Conservation (phyloP, 805 yeast species). For the Zygosaccharomyces rouxii region DNA sequence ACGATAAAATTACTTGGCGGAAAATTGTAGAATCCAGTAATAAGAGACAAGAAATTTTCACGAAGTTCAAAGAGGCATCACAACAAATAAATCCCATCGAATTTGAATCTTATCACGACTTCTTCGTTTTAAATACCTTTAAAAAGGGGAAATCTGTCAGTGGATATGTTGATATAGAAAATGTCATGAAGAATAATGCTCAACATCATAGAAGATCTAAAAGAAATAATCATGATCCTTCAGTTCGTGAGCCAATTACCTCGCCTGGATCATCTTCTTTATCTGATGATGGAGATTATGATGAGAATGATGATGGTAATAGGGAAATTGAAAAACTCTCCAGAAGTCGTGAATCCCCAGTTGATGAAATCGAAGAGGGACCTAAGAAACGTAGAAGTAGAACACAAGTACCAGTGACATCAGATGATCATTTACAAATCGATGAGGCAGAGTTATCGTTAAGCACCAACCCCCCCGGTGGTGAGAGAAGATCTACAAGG, state of each 20-base stretch:
- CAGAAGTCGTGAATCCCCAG: constrained; percentile 2
- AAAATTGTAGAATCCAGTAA: background rate
- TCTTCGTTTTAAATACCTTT: constrained; percentile 27
- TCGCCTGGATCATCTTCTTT: constrained; percentile 8
- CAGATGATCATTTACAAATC: constrained; percentile 11
- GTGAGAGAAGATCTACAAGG: constrained; percentile 27
- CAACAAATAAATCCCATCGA: constrained; percentile 25
- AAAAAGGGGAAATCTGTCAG: constrained; percentile 32
- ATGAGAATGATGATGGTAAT: constrained; percentile 9
- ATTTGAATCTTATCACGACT: constrained; percentile 35
- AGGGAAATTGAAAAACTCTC: constrained; percentile 1
- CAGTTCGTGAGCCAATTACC: constrained; percentile 6
- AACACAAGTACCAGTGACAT: constrained; percentile 7
- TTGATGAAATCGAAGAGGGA: background rate
- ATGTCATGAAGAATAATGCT: constrained; percentile 27
- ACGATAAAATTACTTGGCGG: background rate
- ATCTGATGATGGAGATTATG: constrained; percentile 9
- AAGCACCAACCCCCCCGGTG: constrained; percentile 8
- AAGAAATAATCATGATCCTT: constrained; percentile 3
- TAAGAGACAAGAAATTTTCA: constrained; percentile 5
- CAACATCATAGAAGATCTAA: constrained; percentile 27
- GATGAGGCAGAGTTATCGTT: constrained; percentile 15
- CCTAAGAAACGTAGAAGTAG: constrained; percentile 5
- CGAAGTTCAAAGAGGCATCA: constrained; percentile 14
- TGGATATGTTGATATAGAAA: constrained; percentile 32